Evolutionary conservation across 148 eudicot species (phyloP), one percentile per base, ranked within the genome.

Genomic region (Rhododendron kiyosumense): DNA sequence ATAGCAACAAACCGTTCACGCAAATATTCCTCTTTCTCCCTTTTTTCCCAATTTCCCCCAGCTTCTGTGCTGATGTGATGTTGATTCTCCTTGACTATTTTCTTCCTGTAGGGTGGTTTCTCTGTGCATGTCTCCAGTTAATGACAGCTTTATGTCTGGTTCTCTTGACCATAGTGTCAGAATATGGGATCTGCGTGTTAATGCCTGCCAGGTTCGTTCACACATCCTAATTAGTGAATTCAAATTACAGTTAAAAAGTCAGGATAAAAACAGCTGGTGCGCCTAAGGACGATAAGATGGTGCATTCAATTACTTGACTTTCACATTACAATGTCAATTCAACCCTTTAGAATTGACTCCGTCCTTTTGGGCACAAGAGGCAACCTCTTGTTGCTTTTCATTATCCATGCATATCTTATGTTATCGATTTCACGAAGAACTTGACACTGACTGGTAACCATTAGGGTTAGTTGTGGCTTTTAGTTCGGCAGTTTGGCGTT

Each of bases 71-170:
- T 59, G 26, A 49, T 17, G 38, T 77, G 57, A 13, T 79, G 78
- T 34, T 84, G 69, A 67, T 51, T 28, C 75, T 76, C 75, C 49
- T 57, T 73, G 15, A 5, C 9, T 75, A 85, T 83, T 85, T 81
- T 32, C 38, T 63, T 38, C 61, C 43, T 92, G 88, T 90, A 97
- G 99, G 89, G 91, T 97, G 83, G 98, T 97, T 81, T 97, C 99
- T 77, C 91, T 97, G 85, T 95, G 98, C 91, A 97, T 95, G 97
- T 97, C 98, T 85, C 99, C 99, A 65, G 90, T 94, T 82, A 94
- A 97, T 85, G 99, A 97, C 88, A 92, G 98, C 92, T 97, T 97
- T 89, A 95, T 97, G 99, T 95, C 98, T 83, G 99, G 95, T 82
- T 97, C 99, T 67, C 90, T 97, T 87, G 99, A 97, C 89, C 99